Percentiles rank a stretch among this genome's conserved stretches.
These are phyloP conservation scores for Cystofilobasidium capitatum DNA, from an alignment of 768 basidiomycete species.

Conservation along the genomic window DNA sequence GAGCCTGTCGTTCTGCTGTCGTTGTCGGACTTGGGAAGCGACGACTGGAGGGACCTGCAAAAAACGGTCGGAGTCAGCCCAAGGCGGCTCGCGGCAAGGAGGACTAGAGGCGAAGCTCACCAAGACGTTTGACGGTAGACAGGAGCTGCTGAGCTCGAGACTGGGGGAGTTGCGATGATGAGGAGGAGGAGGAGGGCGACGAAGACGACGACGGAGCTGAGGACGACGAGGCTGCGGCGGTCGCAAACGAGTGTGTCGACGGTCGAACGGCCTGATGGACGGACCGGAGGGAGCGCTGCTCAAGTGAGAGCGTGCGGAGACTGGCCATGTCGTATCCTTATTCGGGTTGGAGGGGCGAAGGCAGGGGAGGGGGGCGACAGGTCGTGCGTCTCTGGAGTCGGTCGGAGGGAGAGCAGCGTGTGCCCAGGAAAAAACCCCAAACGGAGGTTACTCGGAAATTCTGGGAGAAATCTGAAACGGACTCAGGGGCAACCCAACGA, in stretches of 20 bases:
- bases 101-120: neutral
- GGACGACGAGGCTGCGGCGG: neutral
- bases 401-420: too few relatives aligned
- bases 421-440: too few relatives aligned
- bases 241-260: neutral
- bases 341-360: neutral
- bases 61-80: too few relatives aligned
- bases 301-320: neutral
- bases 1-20: too few relatives aligned
- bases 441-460: too few relatives aligned
- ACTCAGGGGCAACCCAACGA: too few relatives aligned
- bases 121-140: neutral
- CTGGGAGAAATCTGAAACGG: too few relatives aligned
- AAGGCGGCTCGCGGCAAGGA: too few relatives aligned
- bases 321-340: neutral
- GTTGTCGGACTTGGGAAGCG: too few relatives aligned
- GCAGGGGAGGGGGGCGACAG: neutral
- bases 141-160: neutral
- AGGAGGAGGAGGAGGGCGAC: neutral
- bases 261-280: neutral
- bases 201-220: neutral
- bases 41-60: too few relatives aligned
- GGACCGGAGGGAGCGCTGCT: neutral
- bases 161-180: too few relatives aligned
- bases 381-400: too few relatives aligned